Evolutionary conservation across 1,139 yeast genomes (phyloP).

Genomic region (Lodderomyces beijingensis): DNA sequence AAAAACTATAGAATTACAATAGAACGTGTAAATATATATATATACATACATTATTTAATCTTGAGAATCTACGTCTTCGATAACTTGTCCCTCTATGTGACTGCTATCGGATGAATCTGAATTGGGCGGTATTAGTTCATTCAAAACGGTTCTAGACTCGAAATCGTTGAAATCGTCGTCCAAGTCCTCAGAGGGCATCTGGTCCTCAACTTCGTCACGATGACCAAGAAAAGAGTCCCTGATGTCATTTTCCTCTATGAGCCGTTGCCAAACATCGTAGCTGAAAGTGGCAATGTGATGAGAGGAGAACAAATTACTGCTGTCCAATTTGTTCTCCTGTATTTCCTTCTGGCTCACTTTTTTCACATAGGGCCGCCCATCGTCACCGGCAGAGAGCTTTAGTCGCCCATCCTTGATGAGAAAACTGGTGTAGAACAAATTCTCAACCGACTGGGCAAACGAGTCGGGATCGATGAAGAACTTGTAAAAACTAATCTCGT

Average conservation of each 20-base stretch:
- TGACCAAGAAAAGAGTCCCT: conserved; percentile 51
- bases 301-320: conserved; percentile 19
- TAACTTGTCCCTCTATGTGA: conserved; percentile 1
- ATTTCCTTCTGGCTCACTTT: conserved; percentile 16
- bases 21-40: no score
- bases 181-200: conserved; percentile 19
- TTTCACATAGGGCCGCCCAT: conserved; percentile 36
- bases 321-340: conserved; percentile 9
- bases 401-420: conserved; percentile 70
- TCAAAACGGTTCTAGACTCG: background rate
- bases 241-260: conserved; percentile 49
- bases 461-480: conserved; percentile 73
- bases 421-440: conserved; percentile 77
- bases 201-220: conserved; percentile 32
- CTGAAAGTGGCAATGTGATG: conserved; percentile 65
- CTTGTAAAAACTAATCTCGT: conserved; percentile 54
- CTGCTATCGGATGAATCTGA: no score
- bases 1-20: no score
- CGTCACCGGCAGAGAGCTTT: conserved; percentile 37
- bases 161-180: conserved; percentile 4
- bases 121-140: no score
- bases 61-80: background rate
- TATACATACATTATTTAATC: no score
- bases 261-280: conserved; percentile 55
- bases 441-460: conserved; percentile 77